phyloP scores from a whole-genome alignment of 73 alveolate genomes.

The Uronychia setigera region DNA sequence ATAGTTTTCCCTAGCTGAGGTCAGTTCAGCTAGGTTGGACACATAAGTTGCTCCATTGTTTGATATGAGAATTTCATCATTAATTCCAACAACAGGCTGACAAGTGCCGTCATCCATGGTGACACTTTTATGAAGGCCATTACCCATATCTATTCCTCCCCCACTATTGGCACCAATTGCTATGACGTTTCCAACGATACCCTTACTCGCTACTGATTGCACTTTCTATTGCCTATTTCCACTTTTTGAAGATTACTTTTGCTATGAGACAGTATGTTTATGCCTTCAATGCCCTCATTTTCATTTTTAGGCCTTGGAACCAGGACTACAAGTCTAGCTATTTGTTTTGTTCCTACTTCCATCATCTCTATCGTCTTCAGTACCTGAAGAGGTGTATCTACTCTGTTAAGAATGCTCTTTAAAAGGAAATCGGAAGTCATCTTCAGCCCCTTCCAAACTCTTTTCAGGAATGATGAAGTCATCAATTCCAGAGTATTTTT shows the following conservation, averaged over 20 bases:
- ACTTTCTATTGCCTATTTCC: background rate
- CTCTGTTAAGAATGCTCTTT: background rate
- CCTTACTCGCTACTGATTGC: background rate
- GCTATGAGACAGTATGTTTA: background rate
- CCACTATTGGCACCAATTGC: background rate
- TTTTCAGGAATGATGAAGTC: background rate
- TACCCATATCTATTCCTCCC: background rate
- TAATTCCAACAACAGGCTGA: background rate
- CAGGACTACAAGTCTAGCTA: background rate
- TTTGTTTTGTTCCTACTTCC: background rate
- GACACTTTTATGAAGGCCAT: background rate
- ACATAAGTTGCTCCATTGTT: no score
- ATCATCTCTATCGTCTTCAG: background rate
- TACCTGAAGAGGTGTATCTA: background rate
- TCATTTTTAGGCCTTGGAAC: background rate
- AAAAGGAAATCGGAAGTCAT: background rate
- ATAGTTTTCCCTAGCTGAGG: no score
- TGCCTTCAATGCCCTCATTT: background rate
- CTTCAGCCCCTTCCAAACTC: background rate
- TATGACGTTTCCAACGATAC: background rate
- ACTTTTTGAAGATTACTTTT: background rate
- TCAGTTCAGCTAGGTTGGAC: no score
- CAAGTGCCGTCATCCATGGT: background rate
- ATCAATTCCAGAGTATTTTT: background rate
- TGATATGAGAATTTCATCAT: no score